These are phyloP conservation scores for Pichia sp. DNA, from an alignment of 1,139 yeast species.

Conservation along the genomic window DNA sequence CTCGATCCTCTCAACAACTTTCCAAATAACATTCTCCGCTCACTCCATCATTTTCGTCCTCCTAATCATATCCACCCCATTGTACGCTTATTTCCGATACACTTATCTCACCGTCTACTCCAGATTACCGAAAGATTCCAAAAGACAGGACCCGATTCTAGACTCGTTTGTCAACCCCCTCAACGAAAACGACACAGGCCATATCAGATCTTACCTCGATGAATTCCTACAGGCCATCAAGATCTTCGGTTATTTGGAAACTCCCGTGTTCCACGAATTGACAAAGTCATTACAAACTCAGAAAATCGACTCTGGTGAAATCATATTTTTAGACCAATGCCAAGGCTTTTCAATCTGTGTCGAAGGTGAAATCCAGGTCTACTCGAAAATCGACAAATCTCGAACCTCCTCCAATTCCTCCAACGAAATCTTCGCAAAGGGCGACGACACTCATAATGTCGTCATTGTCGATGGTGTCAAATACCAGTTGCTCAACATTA, in stretches of 20 bases:
- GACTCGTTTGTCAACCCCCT: slow-evolving; percentile 39
- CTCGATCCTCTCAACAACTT: slow-evolving; percentile 25
- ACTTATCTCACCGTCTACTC: slow-evolving; percentile 51
- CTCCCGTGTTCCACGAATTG: slow-evolving; percentile 87
- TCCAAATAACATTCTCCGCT: slow-evolving; percentile 31
- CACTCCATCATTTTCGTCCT: slow-evolving; percentile 27
- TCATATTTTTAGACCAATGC: slow-evolving; percentile 59
- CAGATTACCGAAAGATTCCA: slow-evolving; percentile 47
- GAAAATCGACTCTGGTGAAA: slow-evolving; percentile 74
- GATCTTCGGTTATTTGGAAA: slow-evolving; percentile 90
- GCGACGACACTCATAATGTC: slow-evolving; percentile 23
- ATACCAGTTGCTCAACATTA: slow-evolving; percentile 79
- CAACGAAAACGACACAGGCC: slow-evolving; percentile 37
- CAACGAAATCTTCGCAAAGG: slow-evolving; percentile 22
- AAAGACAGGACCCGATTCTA: slow-evolving; percentile 42
- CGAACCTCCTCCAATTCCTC: slow-evolving; percentile 3
- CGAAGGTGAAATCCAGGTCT: slow-evolving; percentile 86
- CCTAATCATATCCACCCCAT: slow-evolving; percentile 22
- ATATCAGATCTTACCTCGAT: slow-evolving; percentile 65
- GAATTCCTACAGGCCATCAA: slow-evolving; percentile 89
- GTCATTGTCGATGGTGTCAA: slow-evolving; percentile 46
- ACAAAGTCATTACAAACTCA: slow-evolving; percentile 93
- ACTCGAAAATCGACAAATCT: slow-evolving; percentile 47
- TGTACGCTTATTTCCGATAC: slow-evolving; percentile 46
- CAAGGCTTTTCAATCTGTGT: slow-evolving; percentile 93